These are phyloP conservation scores for Lachancea meyersii DNA, from an alignment of 805 yeast species.

Conservation along the genomic window DNA sequence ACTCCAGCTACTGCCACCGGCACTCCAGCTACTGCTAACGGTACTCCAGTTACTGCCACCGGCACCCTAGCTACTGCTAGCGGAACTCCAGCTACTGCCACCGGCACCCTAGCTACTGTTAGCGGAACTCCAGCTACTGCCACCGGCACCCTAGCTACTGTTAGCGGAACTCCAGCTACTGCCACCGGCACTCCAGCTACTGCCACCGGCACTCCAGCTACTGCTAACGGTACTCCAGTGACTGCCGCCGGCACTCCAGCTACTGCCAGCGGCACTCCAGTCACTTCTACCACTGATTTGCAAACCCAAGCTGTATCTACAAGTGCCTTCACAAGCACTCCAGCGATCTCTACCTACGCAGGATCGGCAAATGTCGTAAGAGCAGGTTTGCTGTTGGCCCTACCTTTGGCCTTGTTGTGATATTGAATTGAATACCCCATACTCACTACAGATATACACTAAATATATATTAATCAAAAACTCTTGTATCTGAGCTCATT, in stretches of 20 bases:
- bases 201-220: too few relatives aligned
- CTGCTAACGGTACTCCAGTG: too few relatives aligned
- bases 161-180: too few relatives aligned
- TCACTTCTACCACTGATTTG: too few relatives aligned
- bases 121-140: too few relatives aligned
- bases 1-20: neutral
- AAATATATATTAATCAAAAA: neutral
- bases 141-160: too few relatives aligned
- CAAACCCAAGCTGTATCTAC: too few relatives aligned
- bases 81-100: too few relatives aligned
- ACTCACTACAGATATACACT: neutral
- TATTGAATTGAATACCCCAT: conserved; percentile 10
- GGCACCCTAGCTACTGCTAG: neutral
- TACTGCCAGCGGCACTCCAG: too few relatives aligned
- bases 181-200: too few relatives aligned
- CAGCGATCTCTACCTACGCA: conserved; percentile 6
- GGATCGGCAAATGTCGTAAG: conserved; percentile 5
- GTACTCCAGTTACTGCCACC: neutral
- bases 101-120: too few relatives aligned
- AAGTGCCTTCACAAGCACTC: conserved; percentile 4
- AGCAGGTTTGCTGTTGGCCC: conserved; percentile 6
- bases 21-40: neutral
- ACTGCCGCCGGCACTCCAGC: too few relatives aligned
- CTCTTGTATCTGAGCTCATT: neutral
- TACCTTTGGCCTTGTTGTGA: conserved; percentile 7